These are phyloP conservation scores for Phalaenopsis hybrid DNA, from an alignment of 116 monocot genomes.

Conservation along the genomic window DNA sequence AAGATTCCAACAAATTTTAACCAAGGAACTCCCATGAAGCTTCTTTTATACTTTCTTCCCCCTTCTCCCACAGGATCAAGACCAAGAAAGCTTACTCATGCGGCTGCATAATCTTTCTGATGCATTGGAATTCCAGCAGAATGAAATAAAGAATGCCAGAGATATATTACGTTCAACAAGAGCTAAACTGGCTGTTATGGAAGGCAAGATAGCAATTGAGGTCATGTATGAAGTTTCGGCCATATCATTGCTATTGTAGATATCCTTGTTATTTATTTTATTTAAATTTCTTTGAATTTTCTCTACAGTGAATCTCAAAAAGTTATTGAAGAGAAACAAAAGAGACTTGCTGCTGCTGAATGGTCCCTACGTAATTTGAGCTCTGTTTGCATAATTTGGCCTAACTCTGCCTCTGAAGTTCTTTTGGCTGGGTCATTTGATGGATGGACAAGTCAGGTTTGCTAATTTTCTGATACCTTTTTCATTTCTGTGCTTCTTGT, in stretches of 20 bases:
- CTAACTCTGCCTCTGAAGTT: conserved; percentile 77
- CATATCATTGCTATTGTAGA: background rate
- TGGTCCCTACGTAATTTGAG: conserved; percentile 38
- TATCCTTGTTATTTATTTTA: conserved; percentile 5
- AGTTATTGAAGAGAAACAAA: conserved; percentile 50
- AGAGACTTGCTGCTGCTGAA: conserved; percentile 42
- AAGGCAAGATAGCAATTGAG: conserved; percentile 67
- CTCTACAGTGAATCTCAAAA: conserved; percentile 53
- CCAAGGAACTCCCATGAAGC: background rate
- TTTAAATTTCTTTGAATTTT: background rate
- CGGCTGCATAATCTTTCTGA: conserved; percentile 58
- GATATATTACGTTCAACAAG: conserved; percentile 46
- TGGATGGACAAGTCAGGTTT: conserved; percentile 82
- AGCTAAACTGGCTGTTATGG: conserved; percentile 58
- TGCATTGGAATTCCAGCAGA: conserved; percentile 80
- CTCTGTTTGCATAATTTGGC: conserved; percentile 54
- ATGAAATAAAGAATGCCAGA: conserved; percentile 63
- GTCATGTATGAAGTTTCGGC: conserved; percentile 41
- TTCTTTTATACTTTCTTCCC: background rate
- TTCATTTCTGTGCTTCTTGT: no score
- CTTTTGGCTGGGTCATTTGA: conserved; percentile 83
- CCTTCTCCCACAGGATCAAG: conserved; percentile 14
- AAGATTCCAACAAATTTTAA: background rate
- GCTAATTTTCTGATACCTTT: conserved; percentile 3
- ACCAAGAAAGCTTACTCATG: conserved; percentile 18